phyloP scores from a whole-genome alignment of 2,329 filamentous ascomycete species.

The Diaporthe sp. region DNA sequence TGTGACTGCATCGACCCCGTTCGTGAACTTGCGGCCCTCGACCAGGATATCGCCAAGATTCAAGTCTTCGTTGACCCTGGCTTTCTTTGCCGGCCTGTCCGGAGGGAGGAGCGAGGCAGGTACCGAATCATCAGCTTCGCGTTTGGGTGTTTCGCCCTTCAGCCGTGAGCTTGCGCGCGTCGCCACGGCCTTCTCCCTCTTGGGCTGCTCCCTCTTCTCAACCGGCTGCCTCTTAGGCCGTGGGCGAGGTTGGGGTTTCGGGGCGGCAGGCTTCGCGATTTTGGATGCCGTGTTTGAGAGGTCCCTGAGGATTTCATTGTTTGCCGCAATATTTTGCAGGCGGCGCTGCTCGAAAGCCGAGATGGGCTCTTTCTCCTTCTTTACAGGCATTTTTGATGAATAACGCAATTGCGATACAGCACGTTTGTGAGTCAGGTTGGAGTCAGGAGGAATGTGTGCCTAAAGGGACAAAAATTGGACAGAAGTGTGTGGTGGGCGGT shows the following conservation, averaged over 20 bases:
- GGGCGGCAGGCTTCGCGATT: conserved; percentile 52
- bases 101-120: conserved; percentile 34
- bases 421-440: conserved; percentile 31
- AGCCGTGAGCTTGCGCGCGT: conserved; percentile 71
- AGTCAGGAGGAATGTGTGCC: neutral
- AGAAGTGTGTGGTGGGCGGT: neutral
- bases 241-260: conserved; percentile 43
- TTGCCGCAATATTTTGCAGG: conserved; percentile 88
- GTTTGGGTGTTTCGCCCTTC: conserved; percentile 67
- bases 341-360: conserved; percentile 91
- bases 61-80: conserved; percentile 69
- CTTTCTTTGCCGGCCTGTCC: conserved; percentile 65
- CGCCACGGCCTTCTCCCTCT: conserved; percentile 62
- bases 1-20: conserved; percentile 75
- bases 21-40: conserved; percentile 82
- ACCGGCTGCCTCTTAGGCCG: conserved; percentile 52
- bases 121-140: conserved; percentile 52
- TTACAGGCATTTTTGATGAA: conserved; percentile 60
- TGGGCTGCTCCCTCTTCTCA: conserved; percentile 59
- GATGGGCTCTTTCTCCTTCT: conserved; percentile 65
- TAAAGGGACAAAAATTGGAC: too few relatives aligned
- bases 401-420: conserved; percentile 36
- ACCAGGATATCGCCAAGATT: conserved; percentile 84
- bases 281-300: conserved; percentile 80
- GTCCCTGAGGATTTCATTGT: conserved; percentile 84